A percentile compares a stretch with the other conserved stretches of the same genome.
Evolutionary conservation across 1,284 basidiomycete genomes (phyloP).

Genomic region (Lignosus rhinocerotis): DNA sequence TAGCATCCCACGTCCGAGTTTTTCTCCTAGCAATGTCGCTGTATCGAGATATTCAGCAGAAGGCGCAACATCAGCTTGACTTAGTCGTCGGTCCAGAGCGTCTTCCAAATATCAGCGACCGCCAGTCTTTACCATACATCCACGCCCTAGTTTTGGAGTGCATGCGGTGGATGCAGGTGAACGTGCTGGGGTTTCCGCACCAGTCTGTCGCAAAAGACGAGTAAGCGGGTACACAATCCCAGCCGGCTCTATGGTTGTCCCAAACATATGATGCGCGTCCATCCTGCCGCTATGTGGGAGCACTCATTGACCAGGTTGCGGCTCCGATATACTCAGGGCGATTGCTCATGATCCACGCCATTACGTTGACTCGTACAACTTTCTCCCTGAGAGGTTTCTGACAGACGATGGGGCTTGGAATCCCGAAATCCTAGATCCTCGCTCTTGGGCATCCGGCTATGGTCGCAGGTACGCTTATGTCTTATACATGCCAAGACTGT

Average conservation of each 20-base stretch:
- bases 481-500: background rate
- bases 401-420: background rate
- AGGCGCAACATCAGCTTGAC: conserved; percentile 34
- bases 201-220: conserved; percentile 19
- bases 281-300: too few species aligned
- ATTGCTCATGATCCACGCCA: background rate
- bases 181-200: conserved; percentile 20
- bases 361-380: background rate
- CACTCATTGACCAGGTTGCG: too few species aligned
- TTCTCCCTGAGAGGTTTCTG: background rate
- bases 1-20: background rate
- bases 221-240: conserved; percentile 25
- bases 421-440: background rate
- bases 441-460: background rate
- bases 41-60: conserved; percentile 25
- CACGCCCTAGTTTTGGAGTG: conserved; percentile 19
- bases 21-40: conserved; percentile 27
- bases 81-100: conserved; percentile 18
- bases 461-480: background rate
- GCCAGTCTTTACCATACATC: conserved; percentile 17
- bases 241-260: conserved; percentile 20
- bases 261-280: conserved; percentile 18
- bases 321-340: background rate
- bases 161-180: conserved; percentile 22
- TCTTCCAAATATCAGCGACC: conserved; percentile 20